A percentile compares a stretch with the other conserved stretches of the same genome.
These are phyloP conservation scores for Microcyclospora tardicrescens DNA, from an alignment of 2,329 filamentous ascomycete species.

Conservation along the genomic window DNA sequence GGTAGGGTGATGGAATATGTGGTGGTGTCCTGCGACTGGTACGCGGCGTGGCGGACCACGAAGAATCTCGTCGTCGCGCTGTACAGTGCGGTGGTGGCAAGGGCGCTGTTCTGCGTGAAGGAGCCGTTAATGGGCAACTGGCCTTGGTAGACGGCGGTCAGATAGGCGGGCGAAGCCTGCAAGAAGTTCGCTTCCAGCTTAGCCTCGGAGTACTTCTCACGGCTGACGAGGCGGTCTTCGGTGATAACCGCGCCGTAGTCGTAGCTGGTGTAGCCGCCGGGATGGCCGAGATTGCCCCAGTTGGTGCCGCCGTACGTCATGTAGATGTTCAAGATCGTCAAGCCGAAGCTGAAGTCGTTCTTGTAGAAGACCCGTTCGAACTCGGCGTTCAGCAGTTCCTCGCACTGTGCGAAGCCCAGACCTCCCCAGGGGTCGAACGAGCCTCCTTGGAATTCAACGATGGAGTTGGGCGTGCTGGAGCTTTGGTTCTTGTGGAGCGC, in stretches of 20 bases:
- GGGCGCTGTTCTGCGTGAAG: slow-evolving; percentile 38
- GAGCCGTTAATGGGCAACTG: slow-evolving; percentile 34
- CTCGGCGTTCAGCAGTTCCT: slow-evolving; percentile 53
- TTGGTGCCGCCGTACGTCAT: slow-evolving; percentile 75
- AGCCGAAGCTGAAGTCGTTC: slow-evolving; percentile 31
- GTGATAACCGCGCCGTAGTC: slow-evolving; percentile 52
- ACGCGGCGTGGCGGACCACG: slow-evolving; percentile 50
- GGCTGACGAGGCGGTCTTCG: slow-evolving; percentile 53
- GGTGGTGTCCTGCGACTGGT: slow-evolving; percentile 44
- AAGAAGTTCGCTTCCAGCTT: slow-evolving; percentile 67
- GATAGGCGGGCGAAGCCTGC: slow-evolving; percentile 56
- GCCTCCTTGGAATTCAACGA: slow-evolving; percentile 40
- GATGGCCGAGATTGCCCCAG: slow-evolving; percentile 66
- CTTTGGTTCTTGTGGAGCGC: slow-evolving; percentile 46
- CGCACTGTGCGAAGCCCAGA: slow-evolving; percentile 54
- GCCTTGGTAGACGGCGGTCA: slow-evolving; percentile 45
- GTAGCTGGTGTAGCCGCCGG: slow-evolving; percentile 46
- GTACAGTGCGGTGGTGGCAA: slow-evolving; percentile 50
- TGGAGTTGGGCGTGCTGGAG: slow-evolving; percentile 51
- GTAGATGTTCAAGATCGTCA: slow-evolving; percentile 59
- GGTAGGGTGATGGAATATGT: slow-evolving; percentile 51
- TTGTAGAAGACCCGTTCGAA: slow-evolving; percentile 72
- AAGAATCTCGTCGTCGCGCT: slow-evolving; percentile 48
- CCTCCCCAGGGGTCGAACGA: slow-evolving; percentile 66
- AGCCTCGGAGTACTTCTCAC: slow-evolving; percentile 68